Conservation (phyloP, 2,329 filamentous ascomycete genomes). For the Pyricularia sp. region DNA sequence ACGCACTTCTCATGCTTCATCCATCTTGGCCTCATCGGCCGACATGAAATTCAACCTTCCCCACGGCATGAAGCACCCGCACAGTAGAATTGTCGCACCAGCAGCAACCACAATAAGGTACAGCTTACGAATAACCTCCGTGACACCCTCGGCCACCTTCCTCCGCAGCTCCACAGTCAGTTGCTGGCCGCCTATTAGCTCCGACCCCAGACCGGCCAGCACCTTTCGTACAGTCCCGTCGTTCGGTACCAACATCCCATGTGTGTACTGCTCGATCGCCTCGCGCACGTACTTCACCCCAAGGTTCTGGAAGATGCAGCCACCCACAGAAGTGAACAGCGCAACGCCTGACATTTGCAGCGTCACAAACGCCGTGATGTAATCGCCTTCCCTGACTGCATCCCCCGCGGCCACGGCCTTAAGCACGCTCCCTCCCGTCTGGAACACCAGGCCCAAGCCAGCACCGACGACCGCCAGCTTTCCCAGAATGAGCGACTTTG, state of each 20-base stretch:
- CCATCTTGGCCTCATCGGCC: neutral
- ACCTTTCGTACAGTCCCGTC: neutral
- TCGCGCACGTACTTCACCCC: slow-evolving; percentile 12
- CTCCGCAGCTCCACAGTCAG: neutral
- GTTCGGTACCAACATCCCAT: slow-evolving; percentile 3
- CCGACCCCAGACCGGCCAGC: neutral
- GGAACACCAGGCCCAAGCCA: slow-evolving; percentile 21
- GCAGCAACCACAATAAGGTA: slow-evolving; percentile 18
- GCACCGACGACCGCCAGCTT: slow-evolving; percentile 21
- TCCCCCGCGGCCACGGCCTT: neutral
- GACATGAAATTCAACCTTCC: neutral
- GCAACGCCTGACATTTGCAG: slow-evolving; percentile 20
- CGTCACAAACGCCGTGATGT: slow-evolving; percentile 22
- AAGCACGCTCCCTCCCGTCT: slow-evolving; percentile 19
- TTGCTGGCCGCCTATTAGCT: neutral
- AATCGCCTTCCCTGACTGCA: slow-evolving; percentile 13
- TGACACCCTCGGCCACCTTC: slow-evolving; percentile 15
- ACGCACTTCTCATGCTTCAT: neutral
- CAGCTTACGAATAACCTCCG: slow-evolving; percentile 15
- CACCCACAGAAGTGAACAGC: slow-evolving; percentile 17
- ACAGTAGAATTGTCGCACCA: slow-evolving; percentile 12
- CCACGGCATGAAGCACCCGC: neutral
- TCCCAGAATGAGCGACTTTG: slow-evolving; percentile 13
- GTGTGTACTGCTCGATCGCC: slow-evolving; percentile 8
- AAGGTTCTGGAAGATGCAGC: slow-evolving; percentile 21